Evolutionary conservation across 306 rosid genomes (phyloP), one percentile per base, ranked within the genome.

Genomic region (Pterocarpus macrocarpus): DNA sequence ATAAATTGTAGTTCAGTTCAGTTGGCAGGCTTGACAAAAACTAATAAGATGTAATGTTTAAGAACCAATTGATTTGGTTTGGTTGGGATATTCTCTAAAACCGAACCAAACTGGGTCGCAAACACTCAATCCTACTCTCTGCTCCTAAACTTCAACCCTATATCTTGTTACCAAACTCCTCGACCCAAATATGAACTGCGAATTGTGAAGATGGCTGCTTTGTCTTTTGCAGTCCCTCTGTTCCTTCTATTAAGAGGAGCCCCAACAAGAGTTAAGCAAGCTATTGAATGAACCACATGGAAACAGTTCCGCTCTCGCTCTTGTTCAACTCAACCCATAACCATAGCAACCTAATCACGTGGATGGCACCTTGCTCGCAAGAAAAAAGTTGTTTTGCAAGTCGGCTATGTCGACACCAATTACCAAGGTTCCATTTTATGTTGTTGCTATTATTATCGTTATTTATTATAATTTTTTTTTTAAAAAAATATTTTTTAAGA

Each of bases 341-440:
- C 41, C 12, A 41, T 4, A 16, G n/a, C n/a, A 45, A 36, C 88
- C 59, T 62, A 57, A 7, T 78, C 76, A n/a, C 61, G 8, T 3
- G 9, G 8, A 88, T 91, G 98, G 98, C 86, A 85, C 45, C 75
- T 91, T 67, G 81, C 85, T 56, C 89, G 94, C 0, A 95, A 92
- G 90, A 95, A 91, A 77, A 95, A 92, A 68, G 94, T 95, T 58
- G 97, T 81, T 41, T 72, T 95, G 91, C 97, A 95, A 64, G 86
- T 95, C 34, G 95, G 95, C 43, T 95, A 95, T 56, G 89, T 89
- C 17, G 98, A 97, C 32, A 85, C 97, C 75, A 85, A 90, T 59
- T 95, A 92, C 92, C 83, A 95, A 91, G 98, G 98, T 92, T 64
- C 28, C 28, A 22, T 22, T 22, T 22, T 38, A 38, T 36, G 39